phyloP scores from a whole-genome alignment of 2,329 filamentous ascomycete genomes.

The Penicillium vulpinum region DNA sequence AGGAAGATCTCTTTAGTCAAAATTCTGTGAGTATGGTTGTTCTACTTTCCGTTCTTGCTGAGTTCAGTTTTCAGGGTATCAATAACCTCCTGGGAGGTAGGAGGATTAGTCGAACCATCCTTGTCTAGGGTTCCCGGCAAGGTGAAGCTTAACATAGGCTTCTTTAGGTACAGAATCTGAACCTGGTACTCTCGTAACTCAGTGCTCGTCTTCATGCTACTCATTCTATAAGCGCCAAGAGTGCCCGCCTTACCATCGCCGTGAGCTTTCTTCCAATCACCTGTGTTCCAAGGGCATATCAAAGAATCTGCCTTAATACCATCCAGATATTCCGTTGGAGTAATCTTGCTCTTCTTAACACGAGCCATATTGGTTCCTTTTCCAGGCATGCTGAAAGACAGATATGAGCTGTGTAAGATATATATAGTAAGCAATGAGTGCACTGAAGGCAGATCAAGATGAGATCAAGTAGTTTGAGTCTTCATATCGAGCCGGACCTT shows the following conservation, averaged over 20 bases:
- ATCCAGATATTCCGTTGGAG: neutral
- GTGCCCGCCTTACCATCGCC: neutral
- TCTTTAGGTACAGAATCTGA: neutral
- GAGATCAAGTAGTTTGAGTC: neutral
- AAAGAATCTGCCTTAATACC: neutral
- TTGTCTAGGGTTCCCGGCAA: neutral
- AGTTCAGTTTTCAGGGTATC: neutral
- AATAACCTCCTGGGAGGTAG: neutral
- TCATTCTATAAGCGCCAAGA: neutral
- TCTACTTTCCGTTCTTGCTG: neutral
- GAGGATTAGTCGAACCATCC: neutral
- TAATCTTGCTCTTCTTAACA: neutral
- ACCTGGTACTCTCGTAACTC: neutral
- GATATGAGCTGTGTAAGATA: too few species aligned
- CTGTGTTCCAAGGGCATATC: neutral
- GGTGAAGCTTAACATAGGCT: neutral
- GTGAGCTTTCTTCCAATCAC: neutral
- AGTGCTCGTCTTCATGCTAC: neutral
- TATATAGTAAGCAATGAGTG: neutral
- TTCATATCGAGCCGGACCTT: neutral
- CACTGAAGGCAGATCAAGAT: neutral
- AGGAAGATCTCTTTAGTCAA: neutral
- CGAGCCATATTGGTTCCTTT: neutral
- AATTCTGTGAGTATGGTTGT: neutral
- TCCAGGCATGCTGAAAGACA: neutral